phyloP scores from a whole-genome alignment of 2,329 filamentous ascomycete species.

The Colletotrichum godetiae region DNA sequence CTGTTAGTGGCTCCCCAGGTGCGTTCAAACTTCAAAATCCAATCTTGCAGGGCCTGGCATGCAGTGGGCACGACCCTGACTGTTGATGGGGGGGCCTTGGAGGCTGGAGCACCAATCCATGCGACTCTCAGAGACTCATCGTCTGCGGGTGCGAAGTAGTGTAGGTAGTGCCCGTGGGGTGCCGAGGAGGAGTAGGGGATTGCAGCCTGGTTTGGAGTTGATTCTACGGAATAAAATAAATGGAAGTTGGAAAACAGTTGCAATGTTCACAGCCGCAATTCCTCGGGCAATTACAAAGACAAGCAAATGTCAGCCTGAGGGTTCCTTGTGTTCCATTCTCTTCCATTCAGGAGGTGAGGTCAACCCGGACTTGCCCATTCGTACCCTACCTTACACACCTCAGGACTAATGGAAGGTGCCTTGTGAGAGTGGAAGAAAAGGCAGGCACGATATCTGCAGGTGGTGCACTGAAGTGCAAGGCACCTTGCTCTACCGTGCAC shows the following conservation, averaged over 20 bases:
- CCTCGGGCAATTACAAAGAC: not conserved
- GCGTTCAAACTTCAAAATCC: not conserved
- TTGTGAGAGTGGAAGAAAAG: too few relatives aligned
- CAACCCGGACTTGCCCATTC: too few relatives aligned
- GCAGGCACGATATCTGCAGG: too few relatives aligned
- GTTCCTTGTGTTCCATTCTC: not conserved
- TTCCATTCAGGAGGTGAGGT: not conserved
- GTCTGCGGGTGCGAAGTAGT: not conserved
- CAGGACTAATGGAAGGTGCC: too few relatives aligned
- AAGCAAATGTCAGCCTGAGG: not conserved
- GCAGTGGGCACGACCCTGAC: not conserved
- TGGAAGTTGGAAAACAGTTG: not conserved
- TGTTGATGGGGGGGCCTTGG: not conserved
- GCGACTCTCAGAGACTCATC: not conserved
- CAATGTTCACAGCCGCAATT: not conserved
- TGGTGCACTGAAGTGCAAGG: too few relatives aligned
- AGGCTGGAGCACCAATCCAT: not conserved
- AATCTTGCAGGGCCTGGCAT: not conserved
- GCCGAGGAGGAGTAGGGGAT: too few relatives aligned
- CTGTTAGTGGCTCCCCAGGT: slow-evolving; percentile 4
- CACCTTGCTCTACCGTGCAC: too few relatives aligned
- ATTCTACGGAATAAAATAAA: not conserved
- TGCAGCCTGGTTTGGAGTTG: not conserved
- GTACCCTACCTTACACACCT: too few relatives aligned
- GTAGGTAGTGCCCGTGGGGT: not conserved